Evolutionary conservation across 306 rosid genomes (phyloP), one percentile per base, ranked within the genome.

Genomic region (Gynostemma pentaphyllum): DNA sequence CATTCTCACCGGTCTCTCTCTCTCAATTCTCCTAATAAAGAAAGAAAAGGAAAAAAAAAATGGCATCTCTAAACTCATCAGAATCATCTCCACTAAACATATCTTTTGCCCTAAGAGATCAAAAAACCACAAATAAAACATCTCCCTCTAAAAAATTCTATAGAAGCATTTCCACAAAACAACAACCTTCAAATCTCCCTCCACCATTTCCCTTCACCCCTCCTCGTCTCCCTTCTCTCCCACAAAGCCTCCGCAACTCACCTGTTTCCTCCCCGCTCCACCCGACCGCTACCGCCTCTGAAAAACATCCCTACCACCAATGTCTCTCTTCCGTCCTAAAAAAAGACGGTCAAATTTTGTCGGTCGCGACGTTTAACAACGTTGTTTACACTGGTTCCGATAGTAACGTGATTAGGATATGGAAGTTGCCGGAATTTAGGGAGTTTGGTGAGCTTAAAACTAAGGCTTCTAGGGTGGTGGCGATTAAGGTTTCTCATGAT

Each of bases 401-500:
- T 14, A 53, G 81, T 53, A 85, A 83, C 45, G 30, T 82, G 13
- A 79, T 91, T 0, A 79, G 96, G 78, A 75, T 84, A 2, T 91
- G 98, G 98, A 88, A 86, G 73, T 77, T 91, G 7, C 95, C 98
- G 0, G 98, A 88, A 71, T 91, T 91, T 74, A 68, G 79, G 1
- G 95, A 91, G 59, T 91, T 87, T 29, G 95, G 89, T 12, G 95
- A 88, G 68, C 77, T 91, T 32, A 85, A 82, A 67, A 85, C 89
- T 54, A 83, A 77, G 75, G 83, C 96, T 68, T 73, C 70, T 74
- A 80, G 67, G 74, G 95, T 76, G 45, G 84, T 85, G 61, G 96
- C 96, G 0, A 19, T 91, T 0, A 80, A 83, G 28, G 95, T 79
- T 24, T 83, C 83, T n/a, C 81, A 88, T 59, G 92, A 91, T 15